phyloP scores from a whole-genome alignment of 1,284 basidiomycete species.

The Apiotrichum porosum region DNA sequence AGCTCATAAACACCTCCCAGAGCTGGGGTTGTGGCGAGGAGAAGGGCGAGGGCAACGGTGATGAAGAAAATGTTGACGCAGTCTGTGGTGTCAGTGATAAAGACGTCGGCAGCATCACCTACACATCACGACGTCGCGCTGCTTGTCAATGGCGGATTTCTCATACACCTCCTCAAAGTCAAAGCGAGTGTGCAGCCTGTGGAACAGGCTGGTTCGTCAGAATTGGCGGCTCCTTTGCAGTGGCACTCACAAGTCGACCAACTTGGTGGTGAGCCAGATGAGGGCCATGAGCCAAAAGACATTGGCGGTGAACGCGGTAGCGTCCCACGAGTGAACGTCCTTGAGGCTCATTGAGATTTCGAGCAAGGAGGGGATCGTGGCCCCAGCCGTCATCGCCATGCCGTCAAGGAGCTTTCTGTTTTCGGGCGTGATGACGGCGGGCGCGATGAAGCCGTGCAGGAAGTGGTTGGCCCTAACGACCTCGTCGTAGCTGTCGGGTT shows the following conservation, averaged over 20 bases:
- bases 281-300: not conserved
- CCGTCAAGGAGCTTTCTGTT: not conserved
- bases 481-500: not conserved
- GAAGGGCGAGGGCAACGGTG: not conserved
- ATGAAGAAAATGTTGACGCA: not conserved
- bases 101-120: no score
- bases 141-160: not conserved
- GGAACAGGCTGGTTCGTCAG: no score
- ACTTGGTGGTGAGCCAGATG: not conserved
- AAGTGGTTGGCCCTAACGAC: not conserved
- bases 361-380: not conserved
- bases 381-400: not conserved
- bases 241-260: no score
- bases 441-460: not conserved
- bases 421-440: not conserved
- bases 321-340: not conserved
- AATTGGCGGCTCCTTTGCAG: no score
- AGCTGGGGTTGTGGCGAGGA: not conserved
- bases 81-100: not conserved
- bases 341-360: not conserved
- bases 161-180: not conserved
- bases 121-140: not conserved
- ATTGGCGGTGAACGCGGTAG: not conserved
- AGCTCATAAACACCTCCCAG: not conserved
- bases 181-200: not conserved